Evolutionary conservation across 495 filamentous ascomycete species (phyloP).

Genomic region (Paragyromitra xinjiangensis): DNA sequence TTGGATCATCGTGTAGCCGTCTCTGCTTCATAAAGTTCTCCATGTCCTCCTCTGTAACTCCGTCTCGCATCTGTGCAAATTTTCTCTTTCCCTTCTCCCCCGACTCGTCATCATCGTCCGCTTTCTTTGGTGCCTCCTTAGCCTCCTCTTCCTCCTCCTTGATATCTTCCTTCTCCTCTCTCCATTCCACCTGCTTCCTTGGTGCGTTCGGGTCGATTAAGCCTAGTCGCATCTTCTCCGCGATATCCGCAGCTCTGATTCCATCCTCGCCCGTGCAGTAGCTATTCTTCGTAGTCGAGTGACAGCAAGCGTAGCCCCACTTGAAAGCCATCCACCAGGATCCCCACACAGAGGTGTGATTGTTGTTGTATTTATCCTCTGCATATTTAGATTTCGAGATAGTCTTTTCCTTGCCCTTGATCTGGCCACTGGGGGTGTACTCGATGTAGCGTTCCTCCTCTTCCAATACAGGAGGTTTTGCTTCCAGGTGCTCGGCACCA

Average conservation of each 20-base stretch:
- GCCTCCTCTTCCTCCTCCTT: slow-evolving; percentile 55
- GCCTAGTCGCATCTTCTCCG: slow-evolving; percentile 56
- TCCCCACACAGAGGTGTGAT: slow-evolving; percentile 92
- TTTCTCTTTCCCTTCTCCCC: slow-evolving; percentile 70
- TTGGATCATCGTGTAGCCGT: slow-evolving; percentile 78
- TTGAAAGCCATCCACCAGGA: slow-evolving; percentile 96
- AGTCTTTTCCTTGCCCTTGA: slow-evolving; percentile 85
- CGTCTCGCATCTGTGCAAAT: slow-evolving; percentile 76
- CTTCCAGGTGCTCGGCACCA: slow-evolving; percentile 71
- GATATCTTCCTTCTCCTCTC: slow-evolving; percentile 52
- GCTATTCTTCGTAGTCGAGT: slow-evolving; percentile 90
- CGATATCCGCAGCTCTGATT: slow-evolving; percentile 50
- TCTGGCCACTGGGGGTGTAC: slow-evolving; percentile 86
- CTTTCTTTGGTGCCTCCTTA: slow-evolving; percentile 58
- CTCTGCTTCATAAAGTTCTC: slow-evolving; percentile 81
- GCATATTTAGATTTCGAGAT: slow-evolving; percentile 85
- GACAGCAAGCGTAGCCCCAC: slow-evolving; percentile 98
- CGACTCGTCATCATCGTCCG: slow-evolving; percentile 52
- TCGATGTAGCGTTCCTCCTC: slow-evolving; percentile 91
- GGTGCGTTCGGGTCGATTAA: slow-evolving; percentile 57
- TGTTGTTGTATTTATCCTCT: slow-evolving; percentile 87
- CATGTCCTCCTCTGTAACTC: slow-evolving; percentile 80
- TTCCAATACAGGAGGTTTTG: slow-evolving; percentile 69
- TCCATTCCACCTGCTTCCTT: slow-evolving; percentile 53
- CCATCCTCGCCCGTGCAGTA: slow-evolving; percentile 81